Evolutionary conservation across 2,329 filamentous ascomycete species (phyloP).

Genomic region (Beauveria bassiana): DNA sequence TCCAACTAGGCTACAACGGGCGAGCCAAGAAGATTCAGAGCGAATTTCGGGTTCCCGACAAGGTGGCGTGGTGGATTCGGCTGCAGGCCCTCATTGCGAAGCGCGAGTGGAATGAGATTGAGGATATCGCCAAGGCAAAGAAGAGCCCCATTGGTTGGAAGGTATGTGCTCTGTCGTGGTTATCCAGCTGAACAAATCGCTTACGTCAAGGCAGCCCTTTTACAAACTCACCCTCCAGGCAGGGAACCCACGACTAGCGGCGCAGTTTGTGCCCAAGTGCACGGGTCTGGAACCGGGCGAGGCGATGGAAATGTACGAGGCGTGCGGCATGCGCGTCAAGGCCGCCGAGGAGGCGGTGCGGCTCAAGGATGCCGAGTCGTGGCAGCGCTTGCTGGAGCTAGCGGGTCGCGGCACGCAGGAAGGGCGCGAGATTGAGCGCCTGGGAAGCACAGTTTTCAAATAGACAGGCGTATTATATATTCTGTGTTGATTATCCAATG

Average conservation of each 20-base stretch:
- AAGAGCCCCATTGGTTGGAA: constrained; percentile 97
- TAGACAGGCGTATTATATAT: neutral
- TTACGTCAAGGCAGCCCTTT: constrained; percentile 55
- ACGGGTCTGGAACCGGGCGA: constrained; percentile 59
- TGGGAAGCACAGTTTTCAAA: constrained; percentile 52
- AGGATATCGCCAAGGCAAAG: constrained; percentile 69
- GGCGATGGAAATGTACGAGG: constrained; percentile 86
- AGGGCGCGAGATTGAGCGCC: constrained; percentile 71
- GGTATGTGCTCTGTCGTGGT: constrained; percentile 42
- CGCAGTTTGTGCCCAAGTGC: constrained; percentile 82
- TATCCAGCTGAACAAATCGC: neutral
- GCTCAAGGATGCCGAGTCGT: constrained; percentile 67
- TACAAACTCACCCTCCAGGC: constrained; percentile 84
- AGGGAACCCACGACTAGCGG: constrained; percentile 81
- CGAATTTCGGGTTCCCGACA: constrained; percentile 91
- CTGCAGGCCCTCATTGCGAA: constrained; percentile 83
- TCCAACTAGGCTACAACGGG: constrained; percentile 72
- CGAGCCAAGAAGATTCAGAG: constrained; percentile 80
- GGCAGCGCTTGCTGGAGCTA: constrained; percentile 65
- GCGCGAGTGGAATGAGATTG: constrained; percentile 85
- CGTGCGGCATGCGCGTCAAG: constrained; percentile 82
- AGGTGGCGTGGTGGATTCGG: constrained; percentile 79
- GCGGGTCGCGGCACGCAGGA: constrained; percentile 62
- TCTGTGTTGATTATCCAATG: neutral
- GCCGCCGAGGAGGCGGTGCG: constrained; percentile 88